Evolutionary conservation across 257 asterid species (phyloP), one percentile per base, ranked within the genome.

Genomic region (Phtheirospermum japonicum): DNA sequence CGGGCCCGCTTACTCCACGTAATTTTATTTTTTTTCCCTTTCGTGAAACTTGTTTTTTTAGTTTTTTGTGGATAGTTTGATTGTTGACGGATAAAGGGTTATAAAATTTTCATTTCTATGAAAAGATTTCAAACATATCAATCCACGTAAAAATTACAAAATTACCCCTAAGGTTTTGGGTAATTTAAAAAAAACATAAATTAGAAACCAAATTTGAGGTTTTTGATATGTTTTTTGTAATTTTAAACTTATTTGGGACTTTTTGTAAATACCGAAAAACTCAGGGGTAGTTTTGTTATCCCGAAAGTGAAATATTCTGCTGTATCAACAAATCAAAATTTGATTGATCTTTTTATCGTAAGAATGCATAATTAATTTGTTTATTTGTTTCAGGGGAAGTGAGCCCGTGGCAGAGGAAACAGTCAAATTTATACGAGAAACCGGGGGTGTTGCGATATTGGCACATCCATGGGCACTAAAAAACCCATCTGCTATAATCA

Each of bases 401-500:
- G 99, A 93, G 78, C 96, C 99, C 39, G 72, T 59, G 75, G 82
- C 86, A 4, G 96, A 93, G 86, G 96, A 87, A 39, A 72, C 97
- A 1, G 90, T 93, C 55, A 63, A 73, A 67, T 66, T 93, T 23
- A 93, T 93, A 80, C 72, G 82, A 31, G 90, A 78, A 71, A 93
- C 99, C 0, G 99, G 99, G 34, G 99, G 97, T 59, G 82, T 93
- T 63, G 80, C 97, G 10, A 95, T 93, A 54, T 71, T 93, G 80
- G 99, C 99, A 13, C 99, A 93, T 79, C 99, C 99, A 28, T 93
- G 99, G 99, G 91, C 96, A 32, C 75, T 93, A 51, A 93, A 93
- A 72, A 83, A 87, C 67, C 96, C 95, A 4, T 73, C 76, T 73
- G 71, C 79, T 39, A 71, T 93, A 32, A 76, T 89, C 60, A 83